Evolutionary conservation across 371 early-diverging fungal genomes (phyloP).

Genomic region (Mucor irregularis): DNA sequence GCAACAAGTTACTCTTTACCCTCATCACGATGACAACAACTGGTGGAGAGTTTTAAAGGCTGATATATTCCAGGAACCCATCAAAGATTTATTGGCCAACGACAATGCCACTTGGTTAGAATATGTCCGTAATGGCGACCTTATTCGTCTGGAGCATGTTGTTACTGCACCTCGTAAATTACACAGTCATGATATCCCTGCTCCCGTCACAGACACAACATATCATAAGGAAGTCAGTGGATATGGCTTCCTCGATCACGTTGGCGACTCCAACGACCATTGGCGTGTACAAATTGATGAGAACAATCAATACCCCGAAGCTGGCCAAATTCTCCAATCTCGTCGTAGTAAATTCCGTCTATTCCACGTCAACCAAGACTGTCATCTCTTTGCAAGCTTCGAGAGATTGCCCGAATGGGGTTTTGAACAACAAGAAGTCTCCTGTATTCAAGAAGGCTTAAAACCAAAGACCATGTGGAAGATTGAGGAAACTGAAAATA

Average conservation of each 20-base stretch:
- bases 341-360: slow-evolving; percentile 70
- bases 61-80: slow-evolving; percentile 18
- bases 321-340: slow-evolving; percentile 58
- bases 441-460: slow-evolving; percentile 70
- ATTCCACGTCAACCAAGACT: slow-evolving; percentile 71
- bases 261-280: slow-evolving; percentile 65
- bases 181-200: slow-evolving; percentile 52
- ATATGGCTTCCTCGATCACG: slow-evolving; percentile 57
- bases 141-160: slow-evolving; percentile 60
- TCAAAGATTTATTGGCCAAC: slow-evolving; percentile 28
- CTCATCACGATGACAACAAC: slow-evolving; percentile 87
- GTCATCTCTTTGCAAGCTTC: slow-evolving; percentile 77
- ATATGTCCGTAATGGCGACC: slow-evolving; percentile 57
- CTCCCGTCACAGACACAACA: slow-evolving; percentile 84
- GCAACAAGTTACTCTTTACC: slow-evolving; percentile 95
- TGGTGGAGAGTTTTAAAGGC: slow-evolving; percentile 72
- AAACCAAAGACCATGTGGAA: slow-evolving; percentile 70
- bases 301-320: slow-evolving; percentile 45
- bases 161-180: slow-evolving; percentile 43
- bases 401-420: slow-evolving; percentile 97
- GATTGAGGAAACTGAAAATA: slow-evolving; percentile 53
- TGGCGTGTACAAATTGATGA: slow-evolving; percentile 72
- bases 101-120: slow-evolving; percentile 45
- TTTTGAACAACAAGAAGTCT: slow-evolving; percentile 93
- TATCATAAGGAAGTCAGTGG: slow-evolving; percentile 87